Evolutionary conservation across 2,329 filamentous ascomycete genomes (phyloP).

Genomic region (Fusarium nurragi): DNA sequence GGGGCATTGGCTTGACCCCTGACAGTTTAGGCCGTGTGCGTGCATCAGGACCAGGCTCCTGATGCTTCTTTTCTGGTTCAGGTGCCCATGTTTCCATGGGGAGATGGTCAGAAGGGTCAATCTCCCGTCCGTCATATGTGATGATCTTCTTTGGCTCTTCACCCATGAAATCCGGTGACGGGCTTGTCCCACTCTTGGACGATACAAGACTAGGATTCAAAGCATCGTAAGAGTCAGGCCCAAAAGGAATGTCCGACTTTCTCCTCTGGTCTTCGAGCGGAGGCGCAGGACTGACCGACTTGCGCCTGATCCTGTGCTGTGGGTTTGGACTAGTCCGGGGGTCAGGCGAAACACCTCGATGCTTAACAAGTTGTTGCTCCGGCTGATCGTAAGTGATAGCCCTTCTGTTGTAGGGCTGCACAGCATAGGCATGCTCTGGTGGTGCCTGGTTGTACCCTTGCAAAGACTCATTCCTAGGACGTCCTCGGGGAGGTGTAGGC

Average conservation of each 20-base stretch:
- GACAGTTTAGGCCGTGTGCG: conserved; percentile 58
- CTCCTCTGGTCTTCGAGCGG: conserved; percentile 59
- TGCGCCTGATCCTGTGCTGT: conserved; percentile 69
- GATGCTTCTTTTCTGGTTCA: conserved; percentile 68
- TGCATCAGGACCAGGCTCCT: conserved; percentile 45
- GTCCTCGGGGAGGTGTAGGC: conserved; percentile 55
- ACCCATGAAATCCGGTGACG: conserved; percentile 54
- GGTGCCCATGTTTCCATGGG: conserved; percentile 82
- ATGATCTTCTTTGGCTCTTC: conserved; percentile 73
- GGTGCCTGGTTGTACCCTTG: conserved; percentile 41
- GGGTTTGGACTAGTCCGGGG: conserved; percentile 51
- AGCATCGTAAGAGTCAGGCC: conserved; percentile 78
- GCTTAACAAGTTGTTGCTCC: conserved; percentile 40
- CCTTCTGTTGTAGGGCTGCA: conserved; percentile 58
- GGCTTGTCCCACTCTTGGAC: conserved; percentile 47
- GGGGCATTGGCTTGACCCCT: conserved; percentile 63
- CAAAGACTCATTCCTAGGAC: conserved; percentile 42
- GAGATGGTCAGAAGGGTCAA: conserved; percentile 83
- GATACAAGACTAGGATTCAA: conserved; percentile 69
- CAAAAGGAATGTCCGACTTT: conserved; percentile 73
- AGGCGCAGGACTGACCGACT: conserved; percentile 79
- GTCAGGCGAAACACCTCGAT: conserved; percentile 52
- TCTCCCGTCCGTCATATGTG: conserved; percentile 76
- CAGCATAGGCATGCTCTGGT: conserved; percentile 46
- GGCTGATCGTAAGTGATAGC: conserved; percentile 52